Percentiles rank a stretch among this genome's conserved stretches.
phyloP scores from a whole-genome alignment of 768 basidiomycete species.

The Lepiota brunneoincarnata region DNA sequence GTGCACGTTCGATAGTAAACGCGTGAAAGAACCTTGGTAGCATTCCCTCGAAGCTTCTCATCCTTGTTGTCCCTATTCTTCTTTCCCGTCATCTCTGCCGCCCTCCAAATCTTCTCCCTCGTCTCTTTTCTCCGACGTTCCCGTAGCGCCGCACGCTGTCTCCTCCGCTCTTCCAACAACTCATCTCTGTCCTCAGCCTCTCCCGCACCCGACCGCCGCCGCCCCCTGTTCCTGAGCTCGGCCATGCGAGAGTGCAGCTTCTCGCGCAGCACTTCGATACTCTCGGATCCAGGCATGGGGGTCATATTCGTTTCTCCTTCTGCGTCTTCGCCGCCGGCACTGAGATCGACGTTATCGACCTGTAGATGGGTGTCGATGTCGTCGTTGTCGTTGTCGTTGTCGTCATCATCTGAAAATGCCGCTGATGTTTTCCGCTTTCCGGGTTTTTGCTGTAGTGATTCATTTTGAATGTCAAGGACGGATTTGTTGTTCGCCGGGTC shows the following conservation, averaged over 20 bases:
- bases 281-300: conserved; percentile 64
- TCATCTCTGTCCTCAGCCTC: conserved; percentile 73
- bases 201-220: conserved; percentile 18
- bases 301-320: conserved; percentile 35
- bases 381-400: conserved; percentile 25
- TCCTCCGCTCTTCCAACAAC: conserved; percentile 75
- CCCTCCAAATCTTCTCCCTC: conserved; percentile 72
- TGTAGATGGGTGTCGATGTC: conserved; percentile 32
- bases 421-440: conserved; percentile 43
- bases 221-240: conserved; percentile 48
- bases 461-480: conserved; percentile 69
- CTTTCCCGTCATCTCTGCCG: conserved; percentile 55
- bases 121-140: conserved; percentile 86
- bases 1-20: background rate
- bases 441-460: conserved; percentile 39
- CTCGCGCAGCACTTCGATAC: conserved; percentile 62
- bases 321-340: conserved; percentile 31
- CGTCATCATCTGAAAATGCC: conserved; percentile 27
- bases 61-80: conserved; percentile 32
- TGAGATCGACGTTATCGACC: conserved; percentile 37
- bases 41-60: conserved; percentile 37
- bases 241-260: conserved; percentile 78
- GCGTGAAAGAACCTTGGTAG: conserved; percentile 48
- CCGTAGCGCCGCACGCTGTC: conserved; percentile 75
- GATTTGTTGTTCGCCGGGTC: conserved; percentile 89